Evolutionary conservation across 768 basidiomycete species (phyloP), one percentile per base, ranked within the genome.

Genomic region (Psilocybe cubensis): DNA sequence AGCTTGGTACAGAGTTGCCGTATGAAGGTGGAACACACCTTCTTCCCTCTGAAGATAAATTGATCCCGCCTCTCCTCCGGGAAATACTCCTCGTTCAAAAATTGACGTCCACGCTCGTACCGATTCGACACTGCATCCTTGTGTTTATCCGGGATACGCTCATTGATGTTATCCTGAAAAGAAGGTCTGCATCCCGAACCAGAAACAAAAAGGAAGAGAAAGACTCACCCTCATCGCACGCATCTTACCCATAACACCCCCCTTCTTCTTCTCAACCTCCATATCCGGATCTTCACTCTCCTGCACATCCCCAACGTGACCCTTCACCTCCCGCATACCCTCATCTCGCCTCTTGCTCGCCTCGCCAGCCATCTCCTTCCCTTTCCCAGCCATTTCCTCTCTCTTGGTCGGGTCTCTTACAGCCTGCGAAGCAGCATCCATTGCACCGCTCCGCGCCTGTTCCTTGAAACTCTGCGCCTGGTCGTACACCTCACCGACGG

Each of bases 41-140:
- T 98, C 81, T 98, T 98, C 5, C 86, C 81, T 11, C 96, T 84
- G 78, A 89, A 96, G 67, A 98, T 91, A 72, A 94, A 97, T 67
- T 93, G 93, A 52, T 96, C 93, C 21, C 93, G 83, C 20, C 96
- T 80, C 72, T 95, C 95, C 63, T 89, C 80, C 0, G 96, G 95
- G 80, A 97, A 95, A 63, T 89, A 90, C 35, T 96, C 91, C 47
- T 95, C 92, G 14, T 75, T 73, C 51, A 97, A 63, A 71, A 92
- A 90, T 28, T 86, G 78, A 66, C 84, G 85, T 23, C 84, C 80
- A 14, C 81, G 79, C 44, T 90, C 82, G 42, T 78, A 48, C 11
- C 86, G 76, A 6, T 88, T 83, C 29, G 77, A 70, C 0, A 76
- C 81, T 11, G 67, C 73, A 9, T 87, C 83, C 58, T 86, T 86